Evolutionary conservation across 1,139 yeast genomes (phyloP).

Genomic region (Lodderomyces orthopsilosis): DNA sequence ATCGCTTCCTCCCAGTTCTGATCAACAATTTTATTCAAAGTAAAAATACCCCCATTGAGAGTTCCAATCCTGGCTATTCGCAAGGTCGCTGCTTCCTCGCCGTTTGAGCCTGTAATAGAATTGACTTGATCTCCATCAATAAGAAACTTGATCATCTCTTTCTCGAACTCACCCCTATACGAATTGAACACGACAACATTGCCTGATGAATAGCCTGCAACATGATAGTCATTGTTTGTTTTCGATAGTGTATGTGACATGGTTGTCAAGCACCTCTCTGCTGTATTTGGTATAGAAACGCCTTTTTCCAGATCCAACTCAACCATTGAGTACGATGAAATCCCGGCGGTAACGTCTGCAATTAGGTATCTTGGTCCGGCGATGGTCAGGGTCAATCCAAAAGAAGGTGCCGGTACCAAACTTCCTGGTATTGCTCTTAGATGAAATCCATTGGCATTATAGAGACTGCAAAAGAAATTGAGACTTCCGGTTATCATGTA

Average conservation of each 20-base stretch:
- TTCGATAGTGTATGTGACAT: neutral
- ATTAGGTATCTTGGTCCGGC: neutral
- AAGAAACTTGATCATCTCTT: neutral
- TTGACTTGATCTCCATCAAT: neutral
- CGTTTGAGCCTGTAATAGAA: neutral
- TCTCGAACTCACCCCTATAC: neutral
- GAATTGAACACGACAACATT: conserved; percentile 19
- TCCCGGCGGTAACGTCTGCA: conserved; percentile 10
- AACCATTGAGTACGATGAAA: no score
- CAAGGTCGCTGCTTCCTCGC: neutral
- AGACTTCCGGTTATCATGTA: neutral
- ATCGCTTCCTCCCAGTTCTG: neutral
- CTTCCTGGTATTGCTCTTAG: neutral
- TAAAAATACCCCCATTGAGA: neutral
- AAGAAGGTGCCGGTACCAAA: conserved; percentile 1
- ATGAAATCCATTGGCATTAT: neutral
- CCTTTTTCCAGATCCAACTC: neutral
- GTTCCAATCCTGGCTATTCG: neutral
- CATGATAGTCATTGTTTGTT: neutral
- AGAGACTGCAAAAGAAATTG: neutral
- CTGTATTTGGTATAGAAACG: neutral
- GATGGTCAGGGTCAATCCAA: conserved; percentile 6
- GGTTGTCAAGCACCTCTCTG: neutral
- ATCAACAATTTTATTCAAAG: neutral
- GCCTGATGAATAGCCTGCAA: conserved; percentile 34